Base-by-base conservation (phyloP, 192 early-diverging fungal genomes). In the Diversispora eburnea region DNA sequence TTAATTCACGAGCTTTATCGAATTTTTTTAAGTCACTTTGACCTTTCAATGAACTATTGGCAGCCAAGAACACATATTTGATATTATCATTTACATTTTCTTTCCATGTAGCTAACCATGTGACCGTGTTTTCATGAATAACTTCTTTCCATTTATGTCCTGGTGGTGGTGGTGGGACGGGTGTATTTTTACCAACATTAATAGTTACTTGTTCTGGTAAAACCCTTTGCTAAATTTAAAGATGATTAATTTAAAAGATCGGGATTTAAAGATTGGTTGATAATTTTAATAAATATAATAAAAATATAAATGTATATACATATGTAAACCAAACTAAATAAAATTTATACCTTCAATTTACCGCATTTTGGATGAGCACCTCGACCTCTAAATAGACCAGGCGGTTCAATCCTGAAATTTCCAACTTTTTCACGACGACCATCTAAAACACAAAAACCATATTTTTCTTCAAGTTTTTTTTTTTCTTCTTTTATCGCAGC, bases 21-120 rank as follows among this genome's bases (percentile, higher is more conserved):
- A 96, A 99, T 84, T 99, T 99, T 77, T 91, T 89, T 75, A 94
- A 77, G 73, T 99, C 97, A 73, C 94, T 96, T 79, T 94, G 91
- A 48, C 95, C 97, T 77, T 99, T 99, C 70, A 95, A 83, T n/a
- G 93, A 91, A 72, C 92, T 94, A 42, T 84, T 91, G 3, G 96
- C 95, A 3, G 94, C 95, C 77, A 99, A 85, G 74, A 95, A 95
- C 33, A 99, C 93, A 79, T 99, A 99, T 77, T 99, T 99, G 74
- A 85, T 90, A 68, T 84, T 87, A 33, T 88, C 89, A 79, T 99
- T 98, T 64, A 99, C 93, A 79, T 98, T 99, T 75, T 99, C 97
- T 77, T 95, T 98, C 97, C 97, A 99, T 47, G 86, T 96, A 2
- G 97, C 97, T 48, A 99, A 82, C 97, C 97, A 99, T 17, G 93